Conservation (phyloP, 371 early-diverging fungal genomes). For the Mucor ambiguus region DNA sequence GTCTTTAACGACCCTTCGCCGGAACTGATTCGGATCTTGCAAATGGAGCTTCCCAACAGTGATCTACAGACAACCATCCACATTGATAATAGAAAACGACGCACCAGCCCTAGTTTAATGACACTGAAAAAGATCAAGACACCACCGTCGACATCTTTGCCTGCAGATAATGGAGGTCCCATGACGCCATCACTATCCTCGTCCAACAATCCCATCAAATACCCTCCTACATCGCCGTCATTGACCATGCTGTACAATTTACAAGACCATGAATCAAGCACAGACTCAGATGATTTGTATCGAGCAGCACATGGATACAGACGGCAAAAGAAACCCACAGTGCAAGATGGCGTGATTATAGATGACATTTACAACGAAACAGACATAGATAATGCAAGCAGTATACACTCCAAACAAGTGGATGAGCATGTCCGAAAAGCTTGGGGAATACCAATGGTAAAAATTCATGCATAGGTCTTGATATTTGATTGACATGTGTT, state of each 20-base stretch:
- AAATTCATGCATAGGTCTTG: background rate
- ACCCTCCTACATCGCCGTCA: conserved; percentile 22
- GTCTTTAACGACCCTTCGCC: conserved; percentile 35
- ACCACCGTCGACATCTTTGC: conserved; percentile 17
- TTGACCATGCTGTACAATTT: background rate
- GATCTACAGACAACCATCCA: background rate
- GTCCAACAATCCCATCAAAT: conserved; percentile 1
- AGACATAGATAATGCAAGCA: conserved; percentile 36
- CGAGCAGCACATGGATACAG: conserved; percentile 9
- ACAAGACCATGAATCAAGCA: background rate
- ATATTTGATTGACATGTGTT: background rate
- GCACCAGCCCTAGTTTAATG: conserved; percentile 16
- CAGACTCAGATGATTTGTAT: conserved; percentile 12
- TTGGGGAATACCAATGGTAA: conserved; percentile 51
- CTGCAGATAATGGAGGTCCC: conserved; percentile 17
- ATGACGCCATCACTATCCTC: conserved; percentile 19
- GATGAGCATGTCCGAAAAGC: conserved; percentile 29
- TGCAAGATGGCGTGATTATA: conserved; percentile 14
- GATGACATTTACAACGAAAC: conserved; percentile 43
- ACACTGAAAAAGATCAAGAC: conserved; percentile 15
- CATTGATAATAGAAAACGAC: conserved; percentile 21
- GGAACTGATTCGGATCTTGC: conserved; percentile 23
- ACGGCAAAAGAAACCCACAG: background rate
- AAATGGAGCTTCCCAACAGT: conserved; percentile 6
- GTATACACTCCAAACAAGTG: conserved; percentile 35